phyloP scores from a whole-genome alignment of 805 yeast species.

The Ogataea trehalophila region DNA sequence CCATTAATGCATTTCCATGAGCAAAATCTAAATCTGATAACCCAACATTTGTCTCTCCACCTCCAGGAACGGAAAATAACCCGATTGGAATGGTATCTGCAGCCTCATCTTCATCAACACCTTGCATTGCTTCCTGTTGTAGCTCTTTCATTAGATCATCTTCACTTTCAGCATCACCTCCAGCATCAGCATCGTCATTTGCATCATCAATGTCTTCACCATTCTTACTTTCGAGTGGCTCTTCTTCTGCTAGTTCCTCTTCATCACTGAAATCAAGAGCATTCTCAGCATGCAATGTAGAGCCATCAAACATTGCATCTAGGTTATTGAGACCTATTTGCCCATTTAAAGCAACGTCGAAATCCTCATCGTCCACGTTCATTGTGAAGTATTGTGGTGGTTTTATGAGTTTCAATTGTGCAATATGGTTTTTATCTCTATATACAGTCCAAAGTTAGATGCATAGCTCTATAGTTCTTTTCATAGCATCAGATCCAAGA shows the following conservation, averaged over 20 bases:
- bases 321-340: slow-evolving; percentile 27
- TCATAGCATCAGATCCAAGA: no score
- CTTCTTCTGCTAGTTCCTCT: slow-evolving; percentile 92
- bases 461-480: no score
- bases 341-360: slow-evolving; percentile 30
- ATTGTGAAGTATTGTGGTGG: no score
- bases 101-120: slow-evolving; percentile 30
- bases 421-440: no score
- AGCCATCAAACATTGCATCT: slow-evolving; percentile 37
- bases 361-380: slow-evolving; percentile 26
- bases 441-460: no score
- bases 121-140: slow-evolving; percentile 34
- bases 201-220: slow-evolving; percentile 24
- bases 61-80: slow-evolving; percentile 27
- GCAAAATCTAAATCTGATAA: slow-evolving; percentile 29
- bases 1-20: slow-evolving; percentile 21
- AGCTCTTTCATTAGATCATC: slow-evolving; percentile 36
- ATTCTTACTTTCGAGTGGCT: slow-evolving; percentile 32
- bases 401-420: no score
- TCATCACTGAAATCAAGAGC: slow-evolving; percentile 94
- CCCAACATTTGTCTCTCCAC: slow-evolving; percentile 23
- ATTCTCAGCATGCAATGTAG: slow-evolving; percentile 77
- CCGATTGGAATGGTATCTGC: slow-evolving; percentile 25
- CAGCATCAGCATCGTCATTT: slow-evolving; percentile 37
- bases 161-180: slow-evolving; percentile 34